phyloP scores from a whole-genome alignment of 441 rosid genomes.

The Bocquillonia castaneifolia region DNA sequence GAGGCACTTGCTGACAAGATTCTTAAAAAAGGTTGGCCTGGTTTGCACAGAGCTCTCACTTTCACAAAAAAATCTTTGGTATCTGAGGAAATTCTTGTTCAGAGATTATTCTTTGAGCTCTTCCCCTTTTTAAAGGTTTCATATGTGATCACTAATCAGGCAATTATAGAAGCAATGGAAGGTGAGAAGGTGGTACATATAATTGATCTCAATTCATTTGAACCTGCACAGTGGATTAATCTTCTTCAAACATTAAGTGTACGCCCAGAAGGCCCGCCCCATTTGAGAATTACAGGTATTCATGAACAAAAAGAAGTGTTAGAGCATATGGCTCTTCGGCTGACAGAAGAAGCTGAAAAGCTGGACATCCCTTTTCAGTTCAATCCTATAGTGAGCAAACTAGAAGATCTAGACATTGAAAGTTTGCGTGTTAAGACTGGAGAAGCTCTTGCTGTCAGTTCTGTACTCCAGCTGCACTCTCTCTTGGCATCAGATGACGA shows the following conservation, averaged over 20 bases:
- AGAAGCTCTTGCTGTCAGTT: constrained; percentile 67
- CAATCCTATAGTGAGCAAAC: constrained; percentile 47
- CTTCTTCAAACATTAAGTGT: constrained; percentile 51
- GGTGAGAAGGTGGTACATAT: constrained; percentile 69
- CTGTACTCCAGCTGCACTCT: constrained; percentile 61
- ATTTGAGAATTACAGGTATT: constrained; percentile 63
- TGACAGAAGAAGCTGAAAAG: constrained; percentile 65
- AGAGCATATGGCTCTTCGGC: constrained; percentile 54
- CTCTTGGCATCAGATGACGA: constrained; percentile 54
- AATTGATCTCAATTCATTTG: constrained; percentile 51
- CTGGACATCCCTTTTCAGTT: constrained; percentile 66
- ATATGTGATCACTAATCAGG: constrained; percentile 58
- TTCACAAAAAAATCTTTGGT: constrained; percentile 42
- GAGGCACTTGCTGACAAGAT: constrained; percentile 62
- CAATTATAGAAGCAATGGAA: constrained; percentile 64
- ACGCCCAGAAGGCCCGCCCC: constrained; percentile 70
- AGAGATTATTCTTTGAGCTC: constrained; percentile 56
- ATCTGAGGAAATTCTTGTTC: constrained; percentile 48
- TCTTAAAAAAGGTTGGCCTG: constrained; percentile 58
- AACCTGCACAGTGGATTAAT: constrained; percentile 76
- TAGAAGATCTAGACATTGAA: constrained; percentile 51
- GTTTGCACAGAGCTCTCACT: constrained; percentile 61
- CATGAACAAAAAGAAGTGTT: constrained; percentile 58
- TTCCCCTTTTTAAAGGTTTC: constrained; percentile 61
- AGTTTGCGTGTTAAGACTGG: constrained; percentile 60